Evolutionary conservation across 768 basidiomycete species (phyloP).

Genomic region (Tephrocybe sp.): DNA sequence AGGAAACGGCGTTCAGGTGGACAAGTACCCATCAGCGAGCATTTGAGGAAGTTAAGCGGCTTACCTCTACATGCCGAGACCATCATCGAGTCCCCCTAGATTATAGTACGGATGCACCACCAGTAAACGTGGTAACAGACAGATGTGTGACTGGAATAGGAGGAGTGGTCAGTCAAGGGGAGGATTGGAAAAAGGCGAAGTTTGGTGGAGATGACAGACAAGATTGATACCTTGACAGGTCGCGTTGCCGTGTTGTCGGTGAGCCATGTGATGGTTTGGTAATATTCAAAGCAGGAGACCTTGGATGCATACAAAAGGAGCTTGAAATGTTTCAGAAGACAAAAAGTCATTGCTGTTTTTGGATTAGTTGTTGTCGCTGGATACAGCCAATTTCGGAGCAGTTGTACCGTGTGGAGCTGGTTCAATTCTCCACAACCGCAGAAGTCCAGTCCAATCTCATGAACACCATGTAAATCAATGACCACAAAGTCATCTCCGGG

Average conservation of each 20-base stretch:
- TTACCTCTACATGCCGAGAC: too few species aligned
- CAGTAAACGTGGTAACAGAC: too few species aligned
- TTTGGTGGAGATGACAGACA: neutral
- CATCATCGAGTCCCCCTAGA: too few species aligned
- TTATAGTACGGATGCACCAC: too few species aligned
- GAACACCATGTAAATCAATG: slow-evolving; percentile 29
- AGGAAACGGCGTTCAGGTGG: too few species aligned
- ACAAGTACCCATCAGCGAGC: too few species aligned
- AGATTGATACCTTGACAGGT: neutral
- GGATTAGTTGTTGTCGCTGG: neutral
- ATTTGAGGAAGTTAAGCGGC: too few species aligned
- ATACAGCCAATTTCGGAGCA: neutral
- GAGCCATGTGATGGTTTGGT: slow-evolving; percentile 1
- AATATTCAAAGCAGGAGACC: slow-evolving; percentile 12
- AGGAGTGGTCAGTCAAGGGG: too few species aligned
- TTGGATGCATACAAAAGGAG: slow-evolving; percentile 4
- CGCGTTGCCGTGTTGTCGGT: slow-evolving; percentile 11
- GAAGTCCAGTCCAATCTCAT: slow-evolving; percentile 27
- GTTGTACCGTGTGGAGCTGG: slow-evolving; percentile 10
- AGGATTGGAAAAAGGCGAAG: too few species aligned
- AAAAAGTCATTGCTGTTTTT: neutral
- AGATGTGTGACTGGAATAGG: too few species aligned
- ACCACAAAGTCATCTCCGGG: slow-evolving; percentile 27
- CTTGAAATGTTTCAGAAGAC: neutral
- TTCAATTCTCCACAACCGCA: slow-evolving; percentile 25